Evolutionary conservation across 2,329 filamentous ascomycete species (phyloP), one percentile per base, ranked within the genome.

Genomic region (Daldinia sp.): DNA sequence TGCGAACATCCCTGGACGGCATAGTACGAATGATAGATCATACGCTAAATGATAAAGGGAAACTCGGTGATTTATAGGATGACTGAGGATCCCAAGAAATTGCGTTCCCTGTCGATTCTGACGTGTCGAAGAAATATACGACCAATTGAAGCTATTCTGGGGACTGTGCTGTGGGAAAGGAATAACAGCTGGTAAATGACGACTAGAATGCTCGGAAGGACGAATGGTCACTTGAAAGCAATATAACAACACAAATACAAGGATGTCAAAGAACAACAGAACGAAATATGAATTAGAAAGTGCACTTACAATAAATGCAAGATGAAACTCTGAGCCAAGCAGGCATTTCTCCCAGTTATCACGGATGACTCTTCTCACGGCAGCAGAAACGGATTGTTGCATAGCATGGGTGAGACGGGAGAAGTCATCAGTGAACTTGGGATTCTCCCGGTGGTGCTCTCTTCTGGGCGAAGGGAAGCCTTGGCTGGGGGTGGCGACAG

Each of bases 271-370:
- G n/a, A n/a, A n/a, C n/a, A n/a, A n/a, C n/a, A n/a, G n/a, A n/a
- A n/a, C n/a, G n/a, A n/a, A n/a, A n/a, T n/a, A n/a, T n/a, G n/a
- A n/a, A n/a, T n/a, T n/a, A n/a, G n/a, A 48, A 21, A 54, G 23
- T 51, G 52, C 21, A 80, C 83, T 77, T 72, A 86, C 83, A 54
- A 86, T 58, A 63, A 86, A 86, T 1, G 80, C 78, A 39, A 80
- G 75, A 62, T 86, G 83, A 59, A 83, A 85, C 9, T 83, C 80
- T 3, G 81, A 83, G 8, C 83, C 83, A 3, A 81, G 56, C 2
- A 85, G 64, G 15, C 79, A 80, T 66, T 81, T 84, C 39, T 83
- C 75, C 81, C 82, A 85, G 56, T 81, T 77, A 63, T 85, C 83
- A 21, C 84, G 77, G 9, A 86, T 67, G 0, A 78, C 78, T 43